phyloP scores from a whole-genome alignment of 495 filamentous ascomycete genomes.

The Hyaloscypha variabilis region DNA sequence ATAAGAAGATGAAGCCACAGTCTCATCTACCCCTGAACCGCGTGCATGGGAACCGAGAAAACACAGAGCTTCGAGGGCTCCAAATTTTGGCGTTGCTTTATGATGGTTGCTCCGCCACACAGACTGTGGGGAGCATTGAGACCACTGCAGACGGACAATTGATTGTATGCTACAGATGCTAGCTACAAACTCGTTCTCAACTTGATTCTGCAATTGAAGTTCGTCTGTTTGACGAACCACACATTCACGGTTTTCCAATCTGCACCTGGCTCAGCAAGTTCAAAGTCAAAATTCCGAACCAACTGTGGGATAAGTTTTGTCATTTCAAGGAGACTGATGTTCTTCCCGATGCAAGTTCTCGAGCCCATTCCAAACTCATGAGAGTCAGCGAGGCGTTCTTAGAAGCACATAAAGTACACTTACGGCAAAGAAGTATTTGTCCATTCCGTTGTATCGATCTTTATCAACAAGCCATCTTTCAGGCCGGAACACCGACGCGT shows the following conservation, averaged over 20 bases:
- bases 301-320: constrained; percentile 66
- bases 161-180: background rate
- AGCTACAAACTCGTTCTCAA: background rate
- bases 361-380: constrained; percentile 63
- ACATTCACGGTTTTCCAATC: constrained; percentile 9
- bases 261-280: constrained; percentile 17
- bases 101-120: too few relatives aligned
- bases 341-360: constrained; percentile 68
- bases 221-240: constrained; percentile 11
- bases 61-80: too few relatives aligned
- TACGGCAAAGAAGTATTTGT: constrained; percentile 44
- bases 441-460: constrained; percentile 2
- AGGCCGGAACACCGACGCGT: constrained; percentile 54
- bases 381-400: background rate
- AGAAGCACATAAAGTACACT: background rate
- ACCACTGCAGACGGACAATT: background rate
- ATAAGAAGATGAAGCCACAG: too few relatives aligned
- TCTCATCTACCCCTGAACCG: too few relatives aligned
- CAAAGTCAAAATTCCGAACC: constrained; percentile 57
- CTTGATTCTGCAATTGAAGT: constrained; percentile 6
- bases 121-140: too few relatives aligned
- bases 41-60: too few relatives aligned
- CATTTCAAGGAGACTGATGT: constrained; percentile 65
- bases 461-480: constrained; percentile 55
- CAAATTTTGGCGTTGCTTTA: too few relatives aligned